Conservation (phyloP, 2,329 filamentous ascomycete genomes). For the Microascus cirrosus region DNA sequence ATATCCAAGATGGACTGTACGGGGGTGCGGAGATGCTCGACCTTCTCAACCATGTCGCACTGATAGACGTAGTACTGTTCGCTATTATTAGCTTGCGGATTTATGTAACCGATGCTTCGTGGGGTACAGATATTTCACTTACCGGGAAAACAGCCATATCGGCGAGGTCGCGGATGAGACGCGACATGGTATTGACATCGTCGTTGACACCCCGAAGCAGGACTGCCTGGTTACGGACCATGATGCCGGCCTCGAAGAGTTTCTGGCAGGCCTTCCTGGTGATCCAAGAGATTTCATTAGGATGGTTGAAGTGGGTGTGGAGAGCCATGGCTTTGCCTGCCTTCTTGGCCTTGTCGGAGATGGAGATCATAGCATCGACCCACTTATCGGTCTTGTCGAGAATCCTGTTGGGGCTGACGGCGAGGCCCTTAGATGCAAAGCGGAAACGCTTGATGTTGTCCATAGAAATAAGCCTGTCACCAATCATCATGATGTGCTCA, state of each 20-base stretch:
- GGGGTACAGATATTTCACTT: conserved; percentile 11
- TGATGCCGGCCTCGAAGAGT: conserved; percentile 27
- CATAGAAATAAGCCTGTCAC: conserved; percentile 42
- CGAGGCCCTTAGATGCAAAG: conserved; percentile 51
- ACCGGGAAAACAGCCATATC: conserved; percentile 47
- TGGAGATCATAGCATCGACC: conserved; percentile 36
- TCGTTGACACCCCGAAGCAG: conserved; percentile 50
- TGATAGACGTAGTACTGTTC: conserved; percentile 54
- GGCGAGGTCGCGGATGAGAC: conserved; percentile 40
- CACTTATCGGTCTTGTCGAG: conserved; percentile 40
- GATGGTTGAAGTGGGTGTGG: conserved; percentile 57
- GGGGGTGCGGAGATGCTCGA: conserved; percentile 53
- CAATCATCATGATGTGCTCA: conserved; percentile 39
- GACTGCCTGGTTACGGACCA: conserved; percentile 43
- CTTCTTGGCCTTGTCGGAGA: conserved; percentile 36
- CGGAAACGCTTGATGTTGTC: conserved; percentile 48
- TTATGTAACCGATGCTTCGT: background rate
- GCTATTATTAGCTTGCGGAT: background rate
- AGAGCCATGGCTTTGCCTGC: conserved; percentile 49
- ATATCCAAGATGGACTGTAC: conserved; percentile 46
- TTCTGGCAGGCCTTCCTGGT: conserved; percentile 37
- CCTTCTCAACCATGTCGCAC: conserved; percentile 48
- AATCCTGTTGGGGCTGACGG: conserved; percentile 45
- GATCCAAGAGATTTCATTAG: conserved; percentile 51
- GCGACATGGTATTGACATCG: conserved; percentile 36